Percentiles rank a stretch among this genome's conserved stretches.
phyloP scores from a whole-genome alignment of 2,329 filamentous ascomycete genomes.

The Atkinsonella hypoxylon region DNA sequence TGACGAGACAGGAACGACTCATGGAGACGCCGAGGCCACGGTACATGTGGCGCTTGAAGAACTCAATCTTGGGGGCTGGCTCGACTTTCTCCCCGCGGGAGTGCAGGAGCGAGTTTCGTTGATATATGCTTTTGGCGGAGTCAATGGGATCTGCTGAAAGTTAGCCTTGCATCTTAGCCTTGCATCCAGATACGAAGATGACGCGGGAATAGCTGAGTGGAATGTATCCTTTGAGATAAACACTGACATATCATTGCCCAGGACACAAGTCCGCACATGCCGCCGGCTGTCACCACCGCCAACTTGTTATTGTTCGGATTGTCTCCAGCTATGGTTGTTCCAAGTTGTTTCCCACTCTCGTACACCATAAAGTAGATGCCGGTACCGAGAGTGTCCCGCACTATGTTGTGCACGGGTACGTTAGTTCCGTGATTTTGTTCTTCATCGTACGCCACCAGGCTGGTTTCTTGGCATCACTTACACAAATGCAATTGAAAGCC shows the following conservation, averaged over 20 bases:
- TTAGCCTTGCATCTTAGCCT: no score
- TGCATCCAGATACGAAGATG: no score
- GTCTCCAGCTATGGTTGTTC: conserved; percentile 61
- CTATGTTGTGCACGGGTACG: conserved; percentile 25
- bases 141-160: conserved; percentile 51
- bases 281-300: conserved; percentile 67
- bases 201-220: no score
- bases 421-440: neutral
- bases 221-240: neutral
- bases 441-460: no score
- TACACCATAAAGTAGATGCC: conserved; percentile 84
- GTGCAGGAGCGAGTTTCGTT: conserved; percentile 65
- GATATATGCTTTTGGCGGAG: conserved; percentile 76
- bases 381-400: conserved; percentile 73
- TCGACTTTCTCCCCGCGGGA: conserved; percentile 52
- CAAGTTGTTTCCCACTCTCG: conserved; percentile 72
- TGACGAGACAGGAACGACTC: conserved; percentile 69
- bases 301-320: conserved; percentile 66
- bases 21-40: conserved; percentile 74
- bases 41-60: conserved; percentile 70
- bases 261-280: conserved; percentile 70
- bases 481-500: conserved; percentile 68
- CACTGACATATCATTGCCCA: conserved; percentile 64
- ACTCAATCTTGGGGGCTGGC: conserved; percentile 60
- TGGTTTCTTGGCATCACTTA: conserved; percentile 30